These are phyloP conservation scores for Ogataea sp. DNA, from an alignment of 805 yeast genomes.

Conservation along the genomic window DNA sequence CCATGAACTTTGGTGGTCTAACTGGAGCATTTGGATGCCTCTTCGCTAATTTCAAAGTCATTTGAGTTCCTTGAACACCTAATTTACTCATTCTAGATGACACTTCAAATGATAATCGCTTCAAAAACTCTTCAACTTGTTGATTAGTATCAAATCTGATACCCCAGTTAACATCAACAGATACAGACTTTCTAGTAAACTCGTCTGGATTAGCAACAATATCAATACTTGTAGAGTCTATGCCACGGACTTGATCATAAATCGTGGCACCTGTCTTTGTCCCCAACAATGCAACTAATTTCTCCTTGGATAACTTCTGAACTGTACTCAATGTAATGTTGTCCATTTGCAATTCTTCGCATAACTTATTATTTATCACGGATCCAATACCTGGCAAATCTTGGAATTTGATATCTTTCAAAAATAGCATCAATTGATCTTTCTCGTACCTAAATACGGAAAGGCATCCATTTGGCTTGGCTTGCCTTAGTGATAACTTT, in stretches of 20 bases:
- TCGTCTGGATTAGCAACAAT: constrained; percentile 40
- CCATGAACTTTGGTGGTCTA: constrained; percentile 71
- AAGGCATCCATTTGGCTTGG: constrained; percentile 72
- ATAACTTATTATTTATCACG: constrained; percentile 40
- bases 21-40: constrained; percentile 63
- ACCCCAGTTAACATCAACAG: constrained; percentile 90
- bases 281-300: constrained; percentile 50
- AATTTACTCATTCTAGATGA: constrained; percentile 39
- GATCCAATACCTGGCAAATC: constrained; percentile 61
- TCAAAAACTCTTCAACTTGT: constrained; percentile 61
- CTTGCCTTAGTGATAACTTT: constrained; percentile 59
- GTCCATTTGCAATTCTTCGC: constrained; percentile 19
- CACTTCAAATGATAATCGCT: constrained; percentile 52
- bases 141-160: constrained; percentile 55
- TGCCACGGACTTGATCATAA: constrained; percentile 52
- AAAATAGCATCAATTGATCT: constrained; percentile 21
- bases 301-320: constrained; percentile 21
- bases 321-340: constrained; percentile 32
- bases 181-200: constrained; percentile 63
- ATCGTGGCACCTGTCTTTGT: constrained; percentile 61
- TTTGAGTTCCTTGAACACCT: constrained; percentile 41
- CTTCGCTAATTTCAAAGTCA: constrained; percentile 59
- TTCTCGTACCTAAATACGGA: constrained; percentile 23
- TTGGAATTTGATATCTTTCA: constrained; percentile 28
- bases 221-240: constrained; percentile 54